Evolutionary conservation across 2,329 filamentous ascomycete genomes (phyloP), one percentile per base, ranked within the genome.

Genomic region (Botrytis elliptica): DNA sequence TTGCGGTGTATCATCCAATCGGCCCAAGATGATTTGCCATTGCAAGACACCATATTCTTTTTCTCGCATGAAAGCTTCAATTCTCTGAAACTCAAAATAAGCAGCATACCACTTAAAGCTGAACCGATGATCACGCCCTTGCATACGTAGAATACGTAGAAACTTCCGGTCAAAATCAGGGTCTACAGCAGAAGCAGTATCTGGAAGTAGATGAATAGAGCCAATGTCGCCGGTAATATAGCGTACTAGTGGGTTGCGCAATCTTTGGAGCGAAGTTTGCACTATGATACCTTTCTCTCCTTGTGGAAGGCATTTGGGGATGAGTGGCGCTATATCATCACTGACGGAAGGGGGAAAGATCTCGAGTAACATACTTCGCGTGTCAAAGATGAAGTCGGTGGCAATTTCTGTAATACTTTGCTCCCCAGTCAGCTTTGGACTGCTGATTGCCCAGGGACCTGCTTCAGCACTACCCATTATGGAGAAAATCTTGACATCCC

Each of bases 381-480:
- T 67, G 10, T 67, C 64, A 49, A 52, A 67, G 38, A 67, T 25
- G 10, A 67, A 67, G 18, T 67, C 44, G 18, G 64, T 67, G 29
- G 42, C 22, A 6, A 16, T 49, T 12, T n/a, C 64, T 36, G 29
- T 36, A 14, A 38, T 9, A 6, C 10, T 25, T 49, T 52, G 42
- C 36, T 67, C 64, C 4, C 44, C 64, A 25, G 42, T 67, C 22
- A 67, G 14, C 29, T 67, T 44, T 33, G 64, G 64, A 52, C 44
- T 67, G 64, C 64, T 67, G 29, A 67, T 52, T 67, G 64, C 42
- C 64, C 64, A 67, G 20, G 64, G 64, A 3, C 64, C 64, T 5
- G 64, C 64, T 44, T 67, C 64, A 49, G 42, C 42, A 67, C 64
- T 67, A 14, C 42, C 64, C 64, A 67, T 67, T 2, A 67, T 38